A percentile compares a stretch with the other conserved stretches of the same genome.
These are phyloP conservation scores for Pyropia haitanensis DNA, from an alignment of 23 red algal genomes.

Conservation along the genomic window DNA sequence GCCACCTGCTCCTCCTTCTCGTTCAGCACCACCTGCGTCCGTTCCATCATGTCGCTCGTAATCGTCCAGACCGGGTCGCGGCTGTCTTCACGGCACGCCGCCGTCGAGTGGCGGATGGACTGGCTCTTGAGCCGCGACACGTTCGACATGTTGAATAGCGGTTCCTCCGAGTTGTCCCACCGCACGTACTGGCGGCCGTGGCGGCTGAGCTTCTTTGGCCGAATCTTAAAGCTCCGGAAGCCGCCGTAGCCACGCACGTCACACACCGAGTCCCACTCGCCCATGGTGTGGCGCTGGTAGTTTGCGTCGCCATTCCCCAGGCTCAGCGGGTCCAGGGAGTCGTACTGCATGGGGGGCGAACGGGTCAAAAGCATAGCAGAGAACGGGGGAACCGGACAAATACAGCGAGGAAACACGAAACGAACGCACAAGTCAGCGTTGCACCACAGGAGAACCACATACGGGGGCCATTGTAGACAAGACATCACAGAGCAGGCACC, in stretches of 20 bases:
- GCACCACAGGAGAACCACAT: no score
- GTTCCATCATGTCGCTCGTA: conserved; percentile 42
- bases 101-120: conserved; percentile 30
- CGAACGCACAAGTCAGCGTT: background rate
- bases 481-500: no score
- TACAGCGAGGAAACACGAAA: background rate
- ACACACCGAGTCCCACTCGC: conserved; percentile 56
- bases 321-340: conserved; percentile 42
- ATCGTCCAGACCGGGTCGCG: conserved; percentile 20
- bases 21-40: conserved; percentile 31
- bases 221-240: conserved; percentile 55
- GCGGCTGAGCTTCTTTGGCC: conserved; percentile 40
- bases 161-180: conserved; percentile 6
- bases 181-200: conserved; percentile 67
- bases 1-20: conserved; percentile 50
- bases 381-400: no score
- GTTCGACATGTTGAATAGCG: conserved; percentile 58
- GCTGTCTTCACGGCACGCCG: conserved; percentile 17
- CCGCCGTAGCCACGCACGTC: conserved; percentile 31
- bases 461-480: no score
- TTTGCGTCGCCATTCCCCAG: conserved; percentile 16
- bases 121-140: conserved; percentile 31
- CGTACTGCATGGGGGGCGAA: conserved; percentile 1
- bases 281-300: conserved; percentile 28
- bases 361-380: no score